Evolutionary conservation across 2,329 filamentous ascomycete genomes (phyloP).

Genomic region (Rhytidhysteron rufulum): DNA sequence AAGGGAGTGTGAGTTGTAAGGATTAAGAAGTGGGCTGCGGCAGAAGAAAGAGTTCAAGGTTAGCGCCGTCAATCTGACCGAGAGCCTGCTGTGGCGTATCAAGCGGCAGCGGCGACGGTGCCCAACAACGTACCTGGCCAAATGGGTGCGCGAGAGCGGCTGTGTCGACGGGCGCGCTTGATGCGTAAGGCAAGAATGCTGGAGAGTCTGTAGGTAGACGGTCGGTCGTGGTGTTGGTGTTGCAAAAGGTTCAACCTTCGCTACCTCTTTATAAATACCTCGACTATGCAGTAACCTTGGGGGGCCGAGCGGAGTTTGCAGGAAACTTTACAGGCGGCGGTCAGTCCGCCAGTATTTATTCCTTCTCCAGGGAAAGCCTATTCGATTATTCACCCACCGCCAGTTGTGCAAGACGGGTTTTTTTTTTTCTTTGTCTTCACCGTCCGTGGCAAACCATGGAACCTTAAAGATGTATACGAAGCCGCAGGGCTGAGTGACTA

Average conservation of each 20-base stretch:
- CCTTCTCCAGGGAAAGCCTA: too few relatives aligned
- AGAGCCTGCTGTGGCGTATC: slow-evolving; percentile 29
- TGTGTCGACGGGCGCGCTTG: slow-evolving; percentile 3
- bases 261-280: too few relatives aligned
- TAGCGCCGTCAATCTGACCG: slow-evolving; percentile 28
- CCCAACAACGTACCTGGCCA: slow-evolving; percentile 16
- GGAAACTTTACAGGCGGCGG: too few relatives aligned
- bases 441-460: slow-evolving; percentile 29
- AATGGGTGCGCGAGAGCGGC: not conserved
- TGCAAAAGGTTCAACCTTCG: not conserved
- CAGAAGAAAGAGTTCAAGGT: slow-evolving; percentile 16
- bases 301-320: too few relatives aligned
- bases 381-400: too few relatives aligned
- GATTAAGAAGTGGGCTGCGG: slow-evolving; percentile 32
- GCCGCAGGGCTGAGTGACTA: too few relatives aligned
- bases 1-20: slow-evolving; percentile 11
- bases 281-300: too few relatives aligned
- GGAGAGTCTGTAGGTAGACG: too few relatives aligned
- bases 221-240: not conserved
- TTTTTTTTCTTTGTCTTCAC: slow-evolving; percentile 26
- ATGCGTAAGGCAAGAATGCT: not conserved
- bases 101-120: slow-evolving; percentile 24
- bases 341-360: too few relatives aligned
- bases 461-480: slow-evolving; percentile 18
- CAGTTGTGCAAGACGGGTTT: too few relatives aligned